A percentile compares a stretch with the other conserved stretches of the same genome.
Conservation (phyloP, 2,329 filamentous ascomycete genomes). For the Chalaropsis ovoidea region DNA sequence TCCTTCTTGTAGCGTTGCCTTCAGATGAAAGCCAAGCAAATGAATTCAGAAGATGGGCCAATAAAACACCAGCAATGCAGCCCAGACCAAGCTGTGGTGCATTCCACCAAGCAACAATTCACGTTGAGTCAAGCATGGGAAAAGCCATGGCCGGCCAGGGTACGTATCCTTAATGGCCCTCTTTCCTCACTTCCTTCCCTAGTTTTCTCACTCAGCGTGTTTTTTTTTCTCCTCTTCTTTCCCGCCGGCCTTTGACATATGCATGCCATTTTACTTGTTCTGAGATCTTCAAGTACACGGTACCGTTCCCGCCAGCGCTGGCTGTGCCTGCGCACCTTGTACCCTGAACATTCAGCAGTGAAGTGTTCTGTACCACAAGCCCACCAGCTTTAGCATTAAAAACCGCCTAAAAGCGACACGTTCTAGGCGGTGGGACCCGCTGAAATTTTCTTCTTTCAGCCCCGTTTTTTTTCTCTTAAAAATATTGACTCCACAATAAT, state of each 20-base stretch:
- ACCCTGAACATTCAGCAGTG: neutral
- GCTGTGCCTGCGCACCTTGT: neutral
- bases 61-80: neutral
- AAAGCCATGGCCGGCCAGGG: neutral
- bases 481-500: neutral
- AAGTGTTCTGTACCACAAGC: neutral
- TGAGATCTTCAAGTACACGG: neutral
- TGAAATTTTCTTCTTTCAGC: slow-evolving; percentile 8
- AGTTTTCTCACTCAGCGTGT: neutral
- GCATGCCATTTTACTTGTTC: neutral
- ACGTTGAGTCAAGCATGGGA: neutral
- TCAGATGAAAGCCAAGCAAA: neutral
- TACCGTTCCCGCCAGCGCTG: neutral
- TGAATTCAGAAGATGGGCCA: neutral
- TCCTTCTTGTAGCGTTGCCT: neutral
- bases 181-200: neutral
- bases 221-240: neutral
- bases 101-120: neutral
- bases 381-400: too few relatives aligned
- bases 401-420: neutral
- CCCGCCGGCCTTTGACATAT: neutral
- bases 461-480: slow-evolving; percentile 6
- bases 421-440: neutral
- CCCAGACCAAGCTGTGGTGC: neutral
- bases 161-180: neutral